These are phyloP conservation scores for Agroathelia rolfsii DNA, from an alignment of 1,284 basidiomycete species.

Conservation along the genomic window DNA sequence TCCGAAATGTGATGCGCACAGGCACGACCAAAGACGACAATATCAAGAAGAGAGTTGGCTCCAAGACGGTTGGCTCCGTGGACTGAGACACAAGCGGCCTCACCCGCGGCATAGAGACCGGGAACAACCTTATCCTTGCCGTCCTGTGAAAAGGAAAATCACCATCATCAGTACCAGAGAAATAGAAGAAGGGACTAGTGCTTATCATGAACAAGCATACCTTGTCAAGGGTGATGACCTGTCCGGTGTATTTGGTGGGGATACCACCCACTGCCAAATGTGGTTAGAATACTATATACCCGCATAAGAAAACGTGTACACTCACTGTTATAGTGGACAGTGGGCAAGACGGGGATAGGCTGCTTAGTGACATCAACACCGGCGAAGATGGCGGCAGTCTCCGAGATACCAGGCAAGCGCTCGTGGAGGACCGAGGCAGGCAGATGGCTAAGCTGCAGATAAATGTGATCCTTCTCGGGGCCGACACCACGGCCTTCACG, in stretches of 20 bases:
- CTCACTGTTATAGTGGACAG: slow-evolving; percentile 93
- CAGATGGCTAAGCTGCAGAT: slow-evolving; percentile 94
- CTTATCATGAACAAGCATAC: slow-evolving; percentile 15
- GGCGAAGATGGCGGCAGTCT: slow-evolving; percentile 98
- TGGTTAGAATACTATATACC: slow-evolving; percentile 8
- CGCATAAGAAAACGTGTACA: slow-evolving; percentile 7
- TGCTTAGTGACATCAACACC: slow-evolving; percentile 99
- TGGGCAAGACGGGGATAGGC: slow-evolving; percentile 94
- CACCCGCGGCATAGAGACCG: slow-evolving; percentile 96
- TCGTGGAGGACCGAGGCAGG: slow-evolving; percentile 95
- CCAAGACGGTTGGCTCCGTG: slow-evolving; percentile 99
- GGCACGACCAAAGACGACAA: slow-evolving; percentile 98
- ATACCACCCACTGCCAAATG: slow-evolving; percentile 87
- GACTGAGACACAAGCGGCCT: slow-evolving; percentile 98
- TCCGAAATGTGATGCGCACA: slow-evolving; percentile 98
- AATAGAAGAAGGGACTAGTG: neutral
- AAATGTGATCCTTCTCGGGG: slow-evolving; percentile 97
- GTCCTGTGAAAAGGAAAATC: slow-evolving; percentile 25
- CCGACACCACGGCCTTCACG: slow-evolving; percentile 99
- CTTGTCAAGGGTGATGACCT: slow-evolving; percentile 82
- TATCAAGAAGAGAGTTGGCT: slow-evolving; percentile 97
- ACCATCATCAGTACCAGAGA: neutral
- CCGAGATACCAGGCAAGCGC: slow-evolving; percentile 97
- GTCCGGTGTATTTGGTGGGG: slow-evolving; percentile 97
- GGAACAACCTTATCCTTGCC: slow-evolving; percentile 95